These are phyloP conservation scores for Ophiocordyceps camponoti-saundersi DNA, from an alignment of 2,329 filamentous ascomycete species.

Conservation along the genomic window DNA sequence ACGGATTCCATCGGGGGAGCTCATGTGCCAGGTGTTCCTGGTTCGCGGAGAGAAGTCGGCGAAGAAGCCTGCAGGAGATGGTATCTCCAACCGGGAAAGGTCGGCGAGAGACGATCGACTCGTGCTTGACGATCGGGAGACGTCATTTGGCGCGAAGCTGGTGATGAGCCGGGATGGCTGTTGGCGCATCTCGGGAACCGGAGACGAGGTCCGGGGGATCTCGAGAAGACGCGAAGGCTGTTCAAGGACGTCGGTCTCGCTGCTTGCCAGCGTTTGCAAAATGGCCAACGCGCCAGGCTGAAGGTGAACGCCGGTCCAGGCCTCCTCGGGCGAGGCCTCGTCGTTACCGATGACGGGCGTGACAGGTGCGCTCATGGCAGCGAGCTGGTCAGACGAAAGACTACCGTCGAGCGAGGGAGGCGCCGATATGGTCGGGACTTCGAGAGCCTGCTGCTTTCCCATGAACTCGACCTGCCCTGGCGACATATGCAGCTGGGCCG, in stretches of 20 bases:
- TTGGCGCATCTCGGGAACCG: slow-evolving; percentile 28
- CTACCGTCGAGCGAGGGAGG: slow-evolving; percentile 85
- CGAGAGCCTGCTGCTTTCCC: slow-evolving; percentile 39
- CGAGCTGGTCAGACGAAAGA: slow-evolving; percentile 73
- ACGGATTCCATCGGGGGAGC: slow-evolving; percentile 32
- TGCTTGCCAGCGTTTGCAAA: slow-evolving; percentile 51
- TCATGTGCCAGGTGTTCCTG: slow-evolving; percentile 66
- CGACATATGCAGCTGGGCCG: slow-evolving; percentile 56
- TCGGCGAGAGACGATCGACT: slow-evolving; percentile 45
- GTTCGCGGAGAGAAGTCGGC: slow-evolving; percentile 61
- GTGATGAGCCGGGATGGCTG: slow-evolving; percentile 33
- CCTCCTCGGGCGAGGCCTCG: slow-evolving; percentile 35
- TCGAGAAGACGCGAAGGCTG: slow-evolving; percentile 26
- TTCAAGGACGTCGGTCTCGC: slow-evolving; percentile 45
- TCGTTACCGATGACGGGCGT: slow-evolving; percentile 56
- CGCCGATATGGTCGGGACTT: slow-evolving; percentile 58
- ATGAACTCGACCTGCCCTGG: slow-evolving; percentile 60
- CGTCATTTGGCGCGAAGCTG: slow-evolving; percentile 11
- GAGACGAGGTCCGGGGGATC: slow-evolving; percentile 15
- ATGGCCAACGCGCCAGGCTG: slow-evolving; percentile 69
- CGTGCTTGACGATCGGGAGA: slow-evolving; percentile 7
- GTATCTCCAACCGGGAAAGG: slow-evolving; percentile 70
- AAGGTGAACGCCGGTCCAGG: slow-evolving; percentile 59
- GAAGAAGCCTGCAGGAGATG: slow-evolving; percentile 85
- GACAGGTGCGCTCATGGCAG: slow-evolving; percentile 64